These are phyloP conservation scores for Monilinia vaccinii-corymbosi DNA, from an alignment of 2,329 filamentous ascomycete genomes.

Conservation along the genomic window DNA sequence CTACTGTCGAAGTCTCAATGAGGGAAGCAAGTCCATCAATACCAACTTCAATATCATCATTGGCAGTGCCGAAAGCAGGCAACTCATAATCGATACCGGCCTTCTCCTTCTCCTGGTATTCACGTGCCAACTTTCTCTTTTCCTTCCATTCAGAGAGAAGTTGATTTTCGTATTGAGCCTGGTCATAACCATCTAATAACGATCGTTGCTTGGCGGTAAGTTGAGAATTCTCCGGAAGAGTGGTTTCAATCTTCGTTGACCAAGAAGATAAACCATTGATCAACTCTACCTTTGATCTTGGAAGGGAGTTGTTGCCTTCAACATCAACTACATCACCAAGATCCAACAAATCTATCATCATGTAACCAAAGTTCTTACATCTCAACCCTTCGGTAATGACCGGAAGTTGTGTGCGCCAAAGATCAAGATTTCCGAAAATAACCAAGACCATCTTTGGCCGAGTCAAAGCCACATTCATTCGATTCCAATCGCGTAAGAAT, in stretches of 20 bases:
- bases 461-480: constrained; percentile 14
- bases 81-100: background rate
- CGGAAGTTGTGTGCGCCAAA: constrained; percentile 4
- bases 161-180: background rate
- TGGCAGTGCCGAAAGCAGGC: no score
- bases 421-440: constrained; percentile 11
- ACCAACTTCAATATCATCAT: no score
- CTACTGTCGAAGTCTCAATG: no score
- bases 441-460: constrained; percentile 6
- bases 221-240: background rate
- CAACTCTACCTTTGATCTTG: background rate
- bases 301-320: background rate
- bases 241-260: background rate
- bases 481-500: constrained; percentile 12
- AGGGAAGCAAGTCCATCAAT: no score
- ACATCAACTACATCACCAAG: constrained; percentile 10
- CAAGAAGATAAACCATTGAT: background rate
- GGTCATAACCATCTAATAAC: background rate
- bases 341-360: constrained; percentile 8
- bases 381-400: background rate
- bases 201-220: no score
- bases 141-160: background rate
- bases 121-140: background rate
- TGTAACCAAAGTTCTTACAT: constrained; percentile 1
- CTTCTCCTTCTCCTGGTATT: background rate